A percentile compares a stretch with the other conserved stretches of the same genome.
Conservation (phyloP, 495 filamentous ascomycete genomes). For the Usnea hakonensis region DNA sequence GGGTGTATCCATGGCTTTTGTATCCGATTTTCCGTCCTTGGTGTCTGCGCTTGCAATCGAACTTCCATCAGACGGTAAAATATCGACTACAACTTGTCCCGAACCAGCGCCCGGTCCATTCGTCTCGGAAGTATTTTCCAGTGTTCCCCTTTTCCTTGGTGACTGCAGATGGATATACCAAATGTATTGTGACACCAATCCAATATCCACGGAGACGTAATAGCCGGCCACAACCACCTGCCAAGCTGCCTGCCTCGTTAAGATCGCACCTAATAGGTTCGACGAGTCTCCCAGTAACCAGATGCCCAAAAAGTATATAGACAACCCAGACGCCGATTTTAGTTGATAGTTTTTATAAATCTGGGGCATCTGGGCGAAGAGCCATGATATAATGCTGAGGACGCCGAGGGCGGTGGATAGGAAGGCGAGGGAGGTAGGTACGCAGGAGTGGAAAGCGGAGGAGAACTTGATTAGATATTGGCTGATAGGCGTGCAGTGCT, state of each 20-base stretch:
- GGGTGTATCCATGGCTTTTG: neutral
- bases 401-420: constrained; percentile 58
- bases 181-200: constrained; percentile 56
- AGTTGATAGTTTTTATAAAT: constrained; percentile 64
- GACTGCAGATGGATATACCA: constrained; percentile 56
- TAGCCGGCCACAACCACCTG: constrained; percentile 62
- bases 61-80: constrained; percentile 6
- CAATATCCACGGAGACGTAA: constrained; percentile 60
- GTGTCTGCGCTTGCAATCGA: neutral
- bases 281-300: constrained; percentile 65
- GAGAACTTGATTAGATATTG: constrained; percentile 52
- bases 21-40: neutral
- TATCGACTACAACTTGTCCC: constrained; percentile 28
- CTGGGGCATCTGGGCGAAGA: constrained; percentile 71
- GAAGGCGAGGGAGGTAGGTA: constrained; percentile 59
- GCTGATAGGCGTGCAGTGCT: constrained; percentile 57
- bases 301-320: constrained; percentile 59
- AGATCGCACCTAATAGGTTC: constrained; percentile 57
- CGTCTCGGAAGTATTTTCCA: constrained; percentile 7
- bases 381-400: constrained; percentile 61
- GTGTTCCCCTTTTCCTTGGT: constrained; percentile 25
- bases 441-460: constrained; percentile 54
- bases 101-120: constrained; percentile 23
- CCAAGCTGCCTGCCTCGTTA: constrained; percentile 62
- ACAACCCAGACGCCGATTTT: constrained; percentile 59